Evolutionary conservation across 257 asterid genomes (phyloP), one percentile per base, ranked within the genome.

Genomic region (Nicotiana undulata): DNA sequence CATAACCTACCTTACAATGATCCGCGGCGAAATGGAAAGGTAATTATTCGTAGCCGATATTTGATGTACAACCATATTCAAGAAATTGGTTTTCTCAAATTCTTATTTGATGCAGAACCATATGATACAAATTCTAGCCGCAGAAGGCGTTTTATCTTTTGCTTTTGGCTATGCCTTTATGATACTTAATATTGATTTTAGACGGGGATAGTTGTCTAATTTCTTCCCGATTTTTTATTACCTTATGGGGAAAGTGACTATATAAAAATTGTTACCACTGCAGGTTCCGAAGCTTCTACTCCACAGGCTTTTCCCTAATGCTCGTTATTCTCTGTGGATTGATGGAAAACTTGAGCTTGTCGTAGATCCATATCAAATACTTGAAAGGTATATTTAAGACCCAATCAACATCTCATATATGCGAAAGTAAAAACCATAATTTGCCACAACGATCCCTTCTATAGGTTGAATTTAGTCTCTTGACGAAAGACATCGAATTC

Each of bases 1-100:
- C 94, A 44, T 79, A 92, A 92, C 83, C 90, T 93, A 61, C 99
- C 99, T 75, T 95, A 92, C 80, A 80, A 88, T 10, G 99, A 95
- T 83, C 95, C 99, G 18, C 86, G 99, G 81, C 94, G 99, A 85
- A 95, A 92, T 68, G 98, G 99, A 80, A 95, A 95, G 97, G 99
- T 95, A 86, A 88, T 49, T 0, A 13, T 64, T 72, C 8, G 6
- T 68, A 11, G 76, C n/a, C 0, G 16, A 20, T 37, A n/a, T n/a
- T n/a, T n/a, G n/a, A n/a, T n/a, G n/a, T n/a, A n/a, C n/a, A n/a
- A n/a, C n/a, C n/a, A n/a, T n/a, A n/a, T n/a, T n/a, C n/a, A n/a
- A n/a, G n/a, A n/a, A n/a, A n/a, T n/a, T n/a, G 15, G 8, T 44
- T 70, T 70, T 20, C 20, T 70, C 59, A 22, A 68, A 44, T 70